Evolutionary conservation across 192 early-diverging fungal genomes (phyloP), one percentile per base, ranked within the genome.

Genomic region (Umbelopsis isabellina): DNA sequence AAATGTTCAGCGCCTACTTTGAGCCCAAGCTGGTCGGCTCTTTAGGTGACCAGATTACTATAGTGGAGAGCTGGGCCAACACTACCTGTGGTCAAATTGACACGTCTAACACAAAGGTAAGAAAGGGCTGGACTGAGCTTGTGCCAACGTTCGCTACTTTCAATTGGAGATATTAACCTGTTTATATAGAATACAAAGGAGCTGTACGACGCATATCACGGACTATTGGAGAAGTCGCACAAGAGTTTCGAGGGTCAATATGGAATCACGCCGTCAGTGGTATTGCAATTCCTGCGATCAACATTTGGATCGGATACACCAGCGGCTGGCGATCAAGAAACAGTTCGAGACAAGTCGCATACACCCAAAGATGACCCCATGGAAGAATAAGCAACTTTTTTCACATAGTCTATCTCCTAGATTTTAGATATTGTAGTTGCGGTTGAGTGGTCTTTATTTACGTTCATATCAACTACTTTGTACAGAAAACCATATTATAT

Each of bases 1-100:
- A 45, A 1, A 75, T 85, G 51, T 66, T 82, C 35, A 37, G 66
- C 1, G 81, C 82, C 15, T 78, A 71, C 30, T 78, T 65, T 13
- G 76, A 78, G 4, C 68, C 72, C 30, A 72, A 72, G 55, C 50
- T 48, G 15, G 47, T 73, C 9, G 7, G 45, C 11, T 65, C 68
- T 3, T 20, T 73, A 15, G 76, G 72, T 45, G 71, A 72, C n/a
- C 68, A 67, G 25, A 68, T 78, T 1, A 48, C 46, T 8, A 48
- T 67, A 5, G 51, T 78, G 20, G 68, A 46, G 20, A 72, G 69
- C 8, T 73, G 72, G 64, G 72, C 68, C 0, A 58, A 73, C 30
- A 66, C 30, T 1, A 58, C 50, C 4, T 71, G 50, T 25, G 20
- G 37, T n/a, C 27, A 37, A 41, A 27, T 35, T 1, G 53, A 51